A percentile compares a stretch with the other conserved stretches of the same genome.
phyloP scores from a whole-genome alignment of 495 filamentous ascomycete species.

The Xylaria venustula region DNA sequence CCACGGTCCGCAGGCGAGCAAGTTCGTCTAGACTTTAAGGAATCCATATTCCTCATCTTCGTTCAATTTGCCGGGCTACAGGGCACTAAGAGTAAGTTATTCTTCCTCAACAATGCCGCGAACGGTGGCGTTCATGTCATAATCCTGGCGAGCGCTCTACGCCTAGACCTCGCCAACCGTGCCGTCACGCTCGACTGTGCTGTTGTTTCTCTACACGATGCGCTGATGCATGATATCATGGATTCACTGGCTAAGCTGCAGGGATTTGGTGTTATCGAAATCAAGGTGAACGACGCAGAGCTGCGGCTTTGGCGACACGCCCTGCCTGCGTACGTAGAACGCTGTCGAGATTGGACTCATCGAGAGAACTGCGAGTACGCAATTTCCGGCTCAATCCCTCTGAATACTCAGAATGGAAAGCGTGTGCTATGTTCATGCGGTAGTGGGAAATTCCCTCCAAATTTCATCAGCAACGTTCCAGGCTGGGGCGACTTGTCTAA shows the following conservation, averaged over 20 bases:
- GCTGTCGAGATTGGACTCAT: constrained; percentile 36
- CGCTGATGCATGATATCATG: too few relatives aligned
- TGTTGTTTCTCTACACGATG: too few relatives aligned
- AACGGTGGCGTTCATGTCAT: constrained; percentile 14
- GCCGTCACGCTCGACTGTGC: too few relatives aligned
- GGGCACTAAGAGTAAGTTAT: neutral
- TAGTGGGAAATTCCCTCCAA: constrained; percentile 30
- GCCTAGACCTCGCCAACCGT: too few relatives aligned
- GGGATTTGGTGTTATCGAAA: too few relatives aligned
- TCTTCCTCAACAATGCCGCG: neutral
- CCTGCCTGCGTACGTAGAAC: constrained; percentile 34
- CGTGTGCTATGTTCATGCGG: constrained; percentile 36
- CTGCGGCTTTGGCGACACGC: constrained; percentile 41
- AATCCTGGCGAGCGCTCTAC: neutral
- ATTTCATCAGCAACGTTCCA: constrained; percentile 23
- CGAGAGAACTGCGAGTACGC: constrained; percentile 30
- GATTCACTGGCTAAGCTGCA: too few relatives aligned
- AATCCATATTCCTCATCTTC: constrained; percentile 44
- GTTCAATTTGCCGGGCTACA: neutral
- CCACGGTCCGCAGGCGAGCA: constrained; percentile 1
- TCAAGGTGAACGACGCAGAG: constrained; percentile 23
- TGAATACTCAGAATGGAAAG: constrained; percentile 19
- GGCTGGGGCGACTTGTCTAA: constrained; percentile 25
- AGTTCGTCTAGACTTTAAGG: constrained; percentile 43
- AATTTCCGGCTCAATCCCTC: constrained; percentile 19